These are phyloP conservation scores for Hibiscus mutabilis DNA, from an alignment of 345 rosid species.

Conservation along the genomic window DNA sequence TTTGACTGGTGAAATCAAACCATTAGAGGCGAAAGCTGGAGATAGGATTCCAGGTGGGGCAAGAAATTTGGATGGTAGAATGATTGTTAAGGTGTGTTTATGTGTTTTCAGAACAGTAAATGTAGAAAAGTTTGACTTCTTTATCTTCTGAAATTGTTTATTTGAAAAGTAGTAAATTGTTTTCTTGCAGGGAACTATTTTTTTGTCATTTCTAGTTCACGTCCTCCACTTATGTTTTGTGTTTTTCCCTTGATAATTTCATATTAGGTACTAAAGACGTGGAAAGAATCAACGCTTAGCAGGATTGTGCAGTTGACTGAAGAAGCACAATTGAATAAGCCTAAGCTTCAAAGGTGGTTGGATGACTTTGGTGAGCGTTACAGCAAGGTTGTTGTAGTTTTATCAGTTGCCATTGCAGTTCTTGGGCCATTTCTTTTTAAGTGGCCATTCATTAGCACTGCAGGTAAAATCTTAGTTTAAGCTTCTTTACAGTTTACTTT, in stretches of 20 bases:
- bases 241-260: conserved; percentile 8
- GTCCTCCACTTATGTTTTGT: conserved; percentile 1
- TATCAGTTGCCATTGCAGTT: conserved; percentile 70
- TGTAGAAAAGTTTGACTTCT: conserved; percentile 6
- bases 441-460: conserved; percentile 82
- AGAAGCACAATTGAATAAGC: conserved; percentile 84
- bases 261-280: conserved; percentile 65
- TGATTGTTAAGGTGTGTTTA: conserved; percentile 68
- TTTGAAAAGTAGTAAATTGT: not conserved
- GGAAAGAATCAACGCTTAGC: conserved; percentile 88
- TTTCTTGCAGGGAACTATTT: not conserved
- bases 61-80: conserved; percentile 93
- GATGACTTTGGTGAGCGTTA: conserved; percentile 94
- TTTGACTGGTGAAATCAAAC: conserved; percentile 93
- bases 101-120: not conserved
- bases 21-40: conserved; percentile 78
- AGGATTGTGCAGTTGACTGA: conserved; percentile 90
- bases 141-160: not conserved
- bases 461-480: conserved; percentile 44
- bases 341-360: conserved; percentile 93
- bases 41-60: conserved; percentile 95
- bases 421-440: conserved; percentile 86
- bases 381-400: conserved; percentile 81
- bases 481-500: not conserved
- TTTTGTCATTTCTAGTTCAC: not conserved